phyloP scores from a whole-genome alignment of 2,329 filamentous ascomycete species.

The Phaeosphaeriaceae sp. region DNA sequence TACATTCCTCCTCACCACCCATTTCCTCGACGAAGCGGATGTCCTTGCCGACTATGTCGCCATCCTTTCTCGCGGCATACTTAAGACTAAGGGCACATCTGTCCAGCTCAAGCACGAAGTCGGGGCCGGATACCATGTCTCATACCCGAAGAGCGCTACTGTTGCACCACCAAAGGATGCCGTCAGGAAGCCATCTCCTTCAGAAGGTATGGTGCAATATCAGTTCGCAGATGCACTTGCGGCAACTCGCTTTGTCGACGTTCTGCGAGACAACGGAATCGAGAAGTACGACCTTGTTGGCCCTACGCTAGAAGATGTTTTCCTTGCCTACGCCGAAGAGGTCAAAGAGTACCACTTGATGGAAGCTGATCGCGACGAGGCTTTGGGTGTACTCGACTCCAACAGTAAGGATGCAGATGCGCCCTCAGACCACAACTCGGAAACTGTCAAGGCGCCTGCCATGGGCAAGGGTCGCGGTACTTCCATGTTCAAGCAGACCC shows the following conservation, averaged over 20 bases:
- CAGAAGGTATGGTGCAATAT: constrained; percentile 75
- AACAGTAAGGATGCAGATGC: constrained; percentile 28
- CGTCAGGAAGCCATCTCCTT: constrained; percentile 52
- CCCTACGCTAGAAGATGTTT: constrained; percentile 92
- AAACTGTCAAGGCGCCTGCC: constrained; percentile 40
- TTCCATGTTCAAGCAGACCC: constrained; percentile 72
- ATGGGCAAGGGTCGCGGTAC: constrained; percentile 74
- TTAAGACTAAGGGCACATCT: constrained; percentile 83
- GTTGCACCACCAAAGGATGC: constrained; percentile 59
- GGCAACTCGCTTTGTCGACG: constrained; percentile 73
- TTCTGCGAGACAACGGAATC: constrained; percentile 71
- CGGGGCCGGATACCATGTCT: constrained; percentile 83
- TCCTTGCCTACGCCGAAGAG: constrained; percentile 84
- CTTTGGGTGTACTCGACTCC: constrained; percentile 18
- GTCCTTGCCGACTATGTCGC: constrained; percentile 87
- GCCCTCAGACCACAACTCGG: constrained; percentile 37
- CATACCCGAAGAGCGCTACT: constrained; percentile 38
- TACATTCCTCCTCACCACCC: constrained; percentile 88
- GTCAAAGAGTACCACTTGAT: constrained; percentile 62
- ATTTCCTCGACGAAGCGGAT: constrained; percentile 94
- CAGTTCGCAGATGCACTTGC: constrained; percentile 72
- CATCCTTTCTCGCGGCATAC: constrained; percentile 81
- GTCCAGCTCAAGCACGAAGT: constrained; percentile 83
- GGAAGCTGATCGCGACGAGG: constrained; percentile 32
- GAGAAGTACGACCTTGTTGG: constrained; percentile 84